These are phyloP conservation scores for Eucommia ulmoides DNA, from an alignment of 257 asterid genomes.

Conservation along the genomic window DNA sequence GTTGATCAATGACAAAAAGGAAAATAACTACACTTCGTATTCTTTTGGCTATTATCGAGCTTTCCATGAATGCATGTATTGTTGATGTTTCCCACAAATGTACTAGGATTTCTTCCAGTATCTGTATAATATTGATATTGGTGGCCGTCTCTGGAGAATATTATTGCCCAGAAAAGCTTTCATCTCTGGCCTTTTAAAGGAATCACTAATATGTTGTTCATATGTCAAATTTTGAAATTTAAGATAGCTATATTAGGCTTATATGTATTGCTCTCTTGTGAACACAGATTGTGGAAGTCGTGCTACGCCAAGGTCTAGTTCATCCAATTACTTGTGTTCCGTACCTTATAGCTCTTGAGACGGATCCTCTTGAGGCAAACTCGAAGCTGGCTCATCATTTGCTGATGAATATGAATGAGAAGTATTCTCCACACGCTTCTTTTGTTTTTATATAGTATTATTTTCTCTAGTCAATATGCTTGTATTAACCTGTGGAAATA, in stretches of 20 bases:
- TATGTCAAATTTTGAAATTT: background rate
- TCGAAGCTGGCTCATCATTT: constrained; percentile 85
- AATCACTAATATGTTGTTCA: background rate
- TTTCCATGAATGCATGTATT: no score
- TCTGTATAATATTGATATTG: no score
- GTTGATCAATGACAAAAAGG: no score
- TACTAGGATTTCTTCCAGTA: no score
- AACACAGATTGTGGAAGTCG: constrained; percentile 77
- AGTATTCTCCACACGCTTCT: constrained; percentile 31
- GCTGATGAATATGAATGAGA: constrained; percentile 94
- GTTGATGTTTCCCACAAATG: no score
- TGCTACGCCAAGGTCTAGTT: constrained; percentile 96
- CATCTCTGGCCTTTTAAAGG: no score
- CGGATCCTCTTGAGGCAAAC: constrained; percentile 76
- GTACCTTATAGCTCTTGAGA: constrained; percentile 92
- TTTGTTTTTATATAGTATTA: constrained; percentile 4
- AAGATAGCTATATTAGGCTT: background rate
- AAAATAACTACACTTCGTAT: no score
- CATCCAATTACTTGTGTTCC: constrained; percentile 99
- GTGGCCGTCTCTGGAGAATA: no score
- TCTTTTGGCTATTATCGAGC: no score
- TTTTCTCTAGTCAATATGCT: background rate
- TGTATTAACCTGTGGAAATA: constrained; percentile 7
- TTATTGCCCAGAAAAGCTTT: no score
- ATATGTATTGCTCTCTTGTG: background rate